Conservation (phyloP, 345 rosid species). For the Bruguiera sexangula region DNA sequence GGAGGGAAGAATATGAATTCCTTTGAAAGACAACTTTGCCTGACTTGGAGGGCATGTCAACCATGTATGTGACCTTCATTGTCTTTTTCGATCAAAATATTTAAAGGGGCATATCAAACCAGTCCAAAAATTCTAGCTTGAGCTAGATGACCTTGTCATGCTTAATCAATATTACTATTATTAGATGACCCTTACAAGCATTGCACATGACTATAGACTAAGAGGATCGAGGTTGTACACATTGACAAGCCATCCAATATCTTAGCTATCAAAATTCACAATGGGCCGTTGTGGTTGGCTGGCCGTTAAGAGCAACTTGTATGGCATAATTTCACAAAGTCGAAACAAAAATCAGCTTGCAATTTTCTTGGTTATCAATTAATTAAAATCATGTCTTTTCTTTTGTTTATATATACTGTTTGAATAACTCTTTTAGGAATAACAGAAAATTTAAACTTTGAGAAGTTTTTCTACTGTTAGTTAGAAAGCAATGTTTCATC, state of each 20-base stretch:
- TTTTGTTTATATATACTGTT: too few relatives aligned
- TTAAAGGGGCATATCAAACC: background rate
- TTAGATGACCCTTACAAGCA: conserved; percentile 6
- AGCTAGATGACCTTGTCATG: background rate
- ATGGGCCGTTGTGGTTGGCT: background rate
- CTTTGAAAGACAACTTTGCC: background rate
- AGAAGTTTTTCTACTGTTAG: background rate
- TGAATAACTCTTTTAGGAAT: background rate
- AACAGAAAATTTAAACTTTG: background rate
- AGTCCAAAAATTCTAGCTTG: background rate
- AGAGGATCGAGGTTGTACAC: background rate
- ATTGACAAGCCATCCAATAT: conserved; percentile 8
- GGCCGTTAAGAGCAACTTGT: too few relatives aligned
- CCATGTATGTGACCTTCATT: background rate
- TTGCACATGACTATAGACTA: background rate
- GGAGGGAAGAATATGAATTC: conserved; percentile 3
- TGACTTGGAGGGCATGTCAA: background rate
- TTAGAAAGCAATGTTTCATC: too few relatives aligned
- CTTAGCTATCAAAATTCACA: background rate
- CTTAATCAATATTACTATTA: background rate
- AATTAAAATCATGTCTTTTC: background rate
- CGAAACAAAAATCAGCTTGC: background rate
- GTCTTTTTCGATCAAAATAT: background rate
- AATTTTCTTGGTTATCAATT: background rate
- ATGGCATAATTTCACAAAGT: too few relatives aligned